Percentiles rank a stretch among this genome's conserved stretches.
These are phyloP conservation scores for Lasiosphaeriaceae sp. DNA, from an alignment of 495 filamentous ascomycete species.

Conservation along the genomic window DNA sequence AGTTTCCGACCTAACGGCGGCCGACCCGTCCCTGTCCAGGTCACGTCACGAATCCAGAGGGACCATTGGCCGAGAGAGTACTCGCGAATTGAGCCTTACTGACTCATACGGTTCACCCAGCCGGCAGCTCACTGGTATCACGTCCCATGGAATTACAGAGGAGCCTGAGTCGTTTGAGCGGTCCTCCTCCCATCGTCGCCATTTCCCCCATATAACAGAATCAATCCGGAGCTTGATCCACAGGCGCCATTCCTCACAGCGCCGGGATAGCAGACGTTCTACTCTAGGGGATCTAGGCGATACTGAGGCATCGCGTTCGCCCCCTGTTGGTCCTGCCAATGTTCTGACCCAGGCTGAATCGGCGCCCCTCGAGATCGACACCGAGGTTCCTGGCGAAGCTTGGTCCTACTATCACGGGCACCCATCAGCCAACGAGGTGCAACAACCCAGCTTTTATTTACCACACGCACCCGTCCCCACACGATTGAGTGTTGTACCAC, in stretches of 20 bases:
- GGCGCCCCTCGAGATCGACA: constrained; percentile 20
- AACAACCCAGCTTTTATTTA: constrained; percentile 2
- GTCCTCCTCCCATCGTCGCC: constrained; percentile 7
- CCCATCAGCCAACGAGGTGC: constrained; percentile 11
- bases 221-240: constrained; percentile 23
- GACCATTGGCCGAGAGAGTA: constrained; percentile 21
- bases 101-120: constrained; percentile 27
- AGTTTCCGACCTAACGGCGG: constrained; percentile 7
- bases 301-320: constrained; percentile 22
- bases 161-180: constrained; percentile 27
- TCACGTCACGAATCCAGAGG: constrained; percentile 12
- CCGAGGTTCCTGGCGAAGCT: constrained; percentile 23
- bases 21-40: constrained; percentile 7
- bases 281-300: constrained; percentile 13
- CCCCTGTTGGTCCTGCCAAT: constrained; percentile 18
- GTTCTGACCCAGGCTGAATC: constrained; percentile 9
- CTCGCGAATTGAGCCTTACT: constrained; percentile 23
- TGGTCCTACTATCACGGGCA: constrained; percentile 33
- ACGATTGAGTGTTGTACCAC: constrained; percentile 6
- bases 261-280: constrained; percentile 27
- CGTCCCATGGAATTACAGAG: constrained; percentile 24
- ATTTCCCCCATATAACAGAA: constrained; percentile 18
- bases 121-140: constrained; percentile 22
- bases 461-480: constrained; percentile 8
- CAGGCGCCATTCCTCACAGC: constrained; percentile 16